A percentile compares a stretch with the other conserved stretches of the same genome.
Conservation (phyloP, 2,329 filamentous ascomycete genomes). For the Aspergillus jensenii region DNA sequence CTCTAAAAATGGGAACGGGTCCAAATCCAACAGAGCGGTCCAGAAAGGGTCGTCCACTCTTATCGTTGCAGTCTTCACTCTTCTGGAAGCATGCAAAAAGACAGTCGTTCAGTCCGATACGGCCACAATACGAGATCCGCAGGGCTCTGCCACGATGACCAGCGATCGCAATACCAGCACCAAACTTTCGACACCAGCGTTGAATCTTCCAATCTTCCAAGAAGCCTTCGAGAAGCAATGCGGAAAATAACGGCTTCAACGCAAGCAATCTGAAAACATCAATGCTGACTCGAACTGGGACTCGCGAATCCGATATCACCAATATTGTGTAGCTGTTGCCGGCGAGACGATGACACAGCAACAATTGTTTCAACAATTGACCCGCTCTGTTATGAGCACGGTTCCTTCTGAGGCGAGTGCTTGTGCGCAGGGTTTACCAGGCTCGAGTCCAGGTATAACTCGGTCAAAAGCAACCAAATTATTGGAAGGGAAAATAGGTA, state of each 20-base stretch:
- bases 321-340: background rate
- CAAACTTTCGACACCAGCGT: background rate
- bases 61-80: background rate
- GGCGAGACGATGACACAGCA: background rate
- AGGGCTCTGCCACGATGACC: constrained; percentile 11
- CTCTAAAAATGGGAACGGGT: background rate
- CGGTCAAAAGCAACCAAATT: background rate
- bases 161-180: constrained; percentile 9
- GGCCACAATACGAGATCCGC: constrained; percentile 14
- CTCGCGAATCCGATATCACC: background rate
- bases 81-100: background rate
- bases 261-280: background rate
- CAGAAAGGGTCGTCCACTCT: too few relatives aligned
- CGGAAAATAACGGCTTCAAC: constrained; percentile 1
- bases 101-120: constrained; percentile 8
- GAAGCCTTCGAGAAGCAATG: constrained; percentile 18
- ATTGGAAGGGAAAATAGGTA: background rate
- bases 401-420: constrained; percentile 9
- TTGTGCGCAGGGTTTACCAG: constrained; percentile 5
- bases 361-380: constrained; percentile 4
- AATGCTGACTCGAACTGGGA: background rate
- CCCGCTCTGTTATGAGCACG: constrained; percentile 19
- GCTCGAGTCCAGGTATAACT: background rate
- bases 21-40: background rate
- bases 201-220: constrained; percentile 2